Evolutionary conservation across 2,329 filamentous ascomycete genomes (phyloP), one percentile per base, ranked within the genome.

Genomic region (Alternaria sp.): DNA sequence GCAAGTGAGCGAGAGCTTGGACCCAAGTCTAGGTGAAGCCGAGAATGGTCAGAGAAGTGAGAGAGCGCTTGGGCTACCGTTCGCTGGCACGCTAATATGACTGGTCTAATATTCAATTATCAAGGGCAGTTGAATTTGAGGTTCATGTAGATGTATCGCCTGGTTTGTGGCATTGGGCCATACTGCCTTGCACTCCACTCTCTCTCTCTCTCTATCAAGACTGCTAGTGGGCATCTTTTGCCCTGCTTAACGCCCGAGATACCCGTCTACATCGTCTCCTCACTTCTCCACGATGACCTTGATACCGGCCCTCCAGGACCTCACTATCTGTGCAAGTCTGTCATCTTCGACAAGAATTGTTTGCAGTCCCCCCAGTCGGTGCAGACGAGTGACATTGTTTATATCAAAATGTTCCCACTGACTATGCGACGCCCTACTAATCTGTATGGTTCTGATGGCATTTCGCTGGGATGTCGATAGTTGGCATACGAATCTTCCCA

Each of bases 351-450:
- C 3, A 34, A 34, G 0, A 5, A 34, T 9, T 1, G 32, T 34
- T 16, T 34, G 32, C 0, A 34, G 5, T 14, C 32, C 32, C 0
- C 14, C 14, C 32, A 34, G 32, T 34, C 5, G 12, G 14, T 5
- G 0, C 32, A 16, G 14, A 16, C 0, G 32, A 34, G 14, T 0
- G 32, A 5, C 0, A 0, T 34, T 4, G 5, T 0, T 14, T 34
- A 16, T 12, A 6, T 6, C 32, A 11, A 0, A 11, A 14, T 12
- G 0, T 12, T 16, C 2, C 32, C 0, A 34, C 11, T 18, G 18
- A 18, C 18, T 18, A 18, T 18, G 18, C 18, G 18, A 18, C 18
- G 18, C 5, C 14, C 0, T 12, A 5, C 32, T 1, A 6, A 34
- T 11, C 14, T 34, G 32, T 34, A 34, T 34, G 12, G 32, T 34